Base-by-base conservation (phyloP, 768 basidiomycete species). In the Termitomyces sp. region DNA sequence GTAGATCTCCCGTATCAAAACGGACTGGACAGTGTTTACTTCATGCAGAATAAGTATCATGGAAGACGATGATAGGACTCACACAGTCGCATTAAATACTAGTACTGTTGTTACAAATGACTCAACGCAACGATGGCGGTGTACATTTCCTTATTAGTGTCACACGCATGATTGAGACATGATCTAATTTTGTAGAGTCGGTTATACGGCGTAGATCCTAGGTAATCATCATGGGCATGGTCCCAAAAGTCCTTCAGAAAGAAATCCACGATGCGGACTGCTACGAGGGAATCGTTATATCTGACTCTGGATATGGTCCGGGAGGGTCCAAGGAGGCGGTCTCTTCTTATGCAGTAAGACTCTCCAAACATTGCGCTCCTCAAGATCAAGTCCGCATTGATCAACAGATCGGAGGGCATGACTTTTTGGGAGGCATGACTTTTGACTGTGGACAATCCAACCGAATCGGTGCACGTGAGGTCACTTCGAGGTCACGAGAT, bases 201-300 rank as follows among this genome's bases (percentile, higher is more conserved):
- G 17, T 1, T 2, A 40, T 54, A 54, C 1, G 52, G 52, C 14
- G 17, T 15, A 25, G 45, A 31, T 48, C 52, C 60, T 48, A 61
- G 47, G 55, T 61, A 43, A 2, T 20, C 36, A 32, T 61, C 54
- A 9, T 50, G 11, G 38, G 10, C 20, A 51, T 57, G 60, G n/a
- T 56, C 53, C 60, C 60, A 56, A 9, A 61, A 61, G 55, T 56
- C 60, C 55, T 43, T 56, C 40, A 56, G 36, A 50, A 61, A 56
- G 36, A 49, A 61, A n/a, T 55, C 60, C 55, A 61, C 38, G 20
- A 56, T 14, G 48, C 60, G 54, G 51, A 61, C 57, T 40, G 29
- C 54, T 37, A 61, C 38, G 29, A 61, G 38, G 32, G 46, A 55
- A 32, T 57, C 45, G 20, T 60, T 51, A 46, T 60, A 60, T 32